A percentile compares a stretch with the other conserved stretches of the same genome.
These are phyloP conservation scores for Rhodotorula sphaerocarpa DNA, from an alignment of 768 basidiomycete genomes.

Conservation along the genomic window DNA sequence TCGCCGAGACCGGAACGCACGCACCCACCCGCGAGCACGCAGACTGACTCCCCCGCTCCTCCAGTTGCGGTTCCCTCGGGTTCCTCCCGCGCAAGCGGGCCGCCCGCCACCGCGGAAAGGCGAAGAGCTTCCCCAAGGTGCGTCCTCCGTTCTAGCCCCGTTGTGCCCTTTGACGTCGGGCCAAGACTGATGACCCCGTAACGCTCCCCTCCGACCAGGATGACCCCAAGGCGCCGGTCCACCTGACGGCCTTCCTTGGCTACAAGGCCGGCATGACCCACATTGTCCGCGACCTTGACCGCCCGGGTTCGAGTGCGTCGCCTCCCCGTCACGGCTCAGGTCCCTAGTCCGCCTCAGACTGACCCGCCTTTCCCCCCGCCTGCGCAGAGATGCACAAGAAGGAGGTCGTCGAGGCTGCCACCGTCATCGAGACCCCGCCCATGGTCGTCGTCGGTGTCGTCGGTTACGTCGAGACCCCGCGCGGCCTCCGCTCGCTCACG, in stretches of 20 bases:
- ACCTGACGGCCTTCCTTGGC: conserved; percentile 95
- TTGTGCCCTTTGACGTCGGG: neutral
- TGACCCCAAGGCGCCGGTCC: conserved; percentile 98
- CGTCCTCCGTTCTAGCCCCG: conserved; percentile 37
- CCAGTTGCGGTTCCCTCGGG: conserved; percentile 72
- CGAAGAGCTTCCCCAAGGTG: conserved; percentile 99
- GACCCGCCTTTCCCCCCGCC: conserved; percentile 1
- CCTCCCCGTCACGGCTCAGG: neutral
- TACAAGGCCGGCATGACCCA: conserved; percentile 99
- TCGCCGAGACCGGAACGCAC: neutral
- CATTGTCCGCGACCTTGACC: conserved; percentile 96
- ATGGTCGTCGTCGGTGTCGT: conserved; percentile 95
- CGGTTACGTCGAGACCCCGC: conserved; percentile 98
- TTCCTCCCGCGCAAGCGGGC: conserved; percentile 95
- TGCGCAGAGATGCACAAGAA: conserved; percentile 99
- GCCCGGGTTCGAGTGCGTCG: conserved; percentile 91
- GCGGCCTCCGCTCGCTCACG: conserved; percentile 94
- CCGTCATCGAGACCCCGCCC: conserved; percentile 91
- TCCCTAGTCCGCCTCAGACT: neutral
- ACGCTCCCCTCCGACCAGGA: conserved; percentile 54
- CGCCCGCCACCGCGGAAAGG: conserved; percentile 95
- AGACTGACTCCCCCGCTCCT: neutral
- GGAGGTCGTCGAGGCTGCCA: conserved; percentile 96
- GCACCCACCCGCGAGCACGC: neutral
- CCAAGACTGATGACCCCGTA: conserved; percentile 39